A percentile compares a stretch with the other conserved stretches of the same genome.
These are phyloP conservation scores for Amaranthus cruentus DNA, from an alignment of 148 eudicot species.

Conservation along the genomic window DNA sequence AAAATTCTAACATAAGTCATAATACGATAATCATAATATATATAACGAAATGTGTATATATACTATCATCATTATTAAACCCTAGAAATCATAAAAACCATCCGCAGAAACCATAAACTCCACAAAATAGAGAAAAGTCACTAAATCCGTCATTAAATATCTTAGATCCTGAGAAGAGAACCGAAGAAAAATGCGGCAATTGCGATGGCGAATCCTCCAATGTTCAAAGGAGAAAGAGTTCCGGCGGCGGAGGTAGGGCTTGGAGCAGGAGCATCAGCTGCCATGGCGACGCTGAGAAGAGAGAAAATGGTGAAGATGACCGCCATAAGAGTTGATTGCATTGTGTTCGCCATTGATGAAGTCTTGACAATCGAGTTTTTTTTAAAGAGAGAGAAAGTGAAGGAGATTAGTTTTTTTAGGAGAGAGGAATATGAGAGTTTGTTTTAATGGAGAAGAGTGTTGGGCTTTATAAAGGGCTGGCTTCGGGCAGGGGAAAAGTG, in stretches of 20 bases:
- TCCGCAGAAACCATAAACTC: constrained; percentile 8
- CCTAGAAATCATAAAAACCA: background rate
- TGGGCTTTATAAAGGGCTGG: background rate
- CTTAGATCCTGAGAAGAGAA: constrained; percentile 39
- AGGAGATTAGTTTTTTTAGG: background rate
- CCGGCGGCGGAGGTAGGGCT: constrained; percentile 51
- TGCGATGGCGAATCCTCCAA: constrained; percentile 26
- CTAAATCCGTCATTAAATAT: background rate
- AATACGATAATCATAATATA: background rate
- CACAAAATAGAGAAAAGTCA: background rate
- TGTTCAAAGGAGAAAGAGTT: constrained; percentile 33
- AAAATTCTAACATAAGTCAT: background rate
- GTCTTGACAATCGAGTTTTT: background rate
- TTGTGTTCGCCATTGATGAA: constrained; percentile 38
- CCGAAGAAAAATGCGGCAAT: constrained; percentile 40
- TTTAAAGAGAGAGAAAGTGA: background rate
- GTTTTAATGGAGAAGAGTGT: constrained; percentile 12
- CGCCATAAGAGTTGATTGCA: constrained; percentile 24
- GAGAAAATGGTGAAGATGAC: constrained; percentile 23
- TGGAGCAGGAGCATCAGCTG: constrained; percentile 61
- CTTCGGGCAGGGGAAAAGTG: too few species aligned
- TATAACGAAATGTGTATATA: constrained; percentile 2
- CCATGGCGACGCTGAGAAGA: constrained; percentile 35
- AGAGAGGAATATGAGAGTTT: background rate
- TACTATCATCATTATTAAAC: background rate